Conservation (phyloP, 177 flowering plant species). For the Vitis hybrid region DNA sequence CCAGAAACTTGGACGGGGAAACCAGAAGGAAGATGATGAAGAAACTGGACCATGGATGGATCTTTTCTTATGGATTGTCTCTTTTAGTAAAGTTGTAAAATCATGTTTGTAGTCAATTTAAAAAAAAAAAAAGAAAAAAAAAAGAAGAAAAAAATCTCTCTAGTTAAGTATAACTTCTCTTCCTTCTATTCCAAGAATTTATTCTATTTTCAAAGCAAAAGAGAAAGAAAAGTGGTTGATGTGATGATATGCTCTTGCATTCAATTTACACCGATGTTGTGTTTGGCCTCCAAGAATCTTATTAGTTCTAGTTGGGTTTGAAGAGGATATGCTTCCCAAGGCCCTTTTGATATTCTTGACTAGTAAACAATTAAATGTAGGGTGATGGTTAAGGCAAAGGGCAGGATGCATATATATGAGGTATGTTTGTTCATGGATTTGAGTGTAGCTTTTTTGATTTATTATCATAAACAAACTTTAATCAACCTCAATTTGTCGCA, state of each 20-base stretch:
- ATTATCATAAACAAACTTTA: no score
- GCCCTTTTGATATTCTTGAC: no score
- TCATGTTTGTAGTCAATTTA: conserved; percentile 41
- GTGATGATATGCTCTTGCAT: conserved; percentile 4
- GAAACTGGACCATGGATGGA: conserved; percentile 3
- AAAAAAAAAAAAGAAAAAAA: conserved; percentile 4
- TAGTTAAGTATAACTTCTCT: conserved; percentile 12
- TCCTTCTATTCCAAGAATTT: conserved; percentile 15
- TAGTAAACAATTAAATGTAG: no score
- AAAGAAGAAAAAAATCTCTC: conserved; percentile 6
- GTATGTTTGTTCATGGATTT: no score
- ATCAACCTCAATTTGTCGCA: no score
- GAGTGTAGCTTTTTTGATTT: no score
- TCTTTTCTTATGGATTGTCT: conserved; percentile 14
- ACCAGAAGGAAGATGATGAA: conserved; percentile 5
- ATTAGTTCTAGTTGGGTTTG: not conserved
- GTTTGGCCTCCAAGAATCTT: not conserved
- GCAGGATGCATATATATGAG: no score
- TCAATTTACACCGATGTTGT: not conserved
- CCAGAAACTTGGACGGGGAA: not conserved
- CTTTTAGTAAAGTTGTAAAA: conserved; percentile 43
- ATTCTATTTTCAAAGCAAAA: conserved; percentile 7
- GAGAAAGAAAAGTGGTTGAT: conserved; percentile 7
- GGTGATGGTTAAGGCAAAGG: no score
- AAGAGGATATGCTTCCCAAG: no score